Conservation (phyloP, 164 flowering plant genomes). For the Annona squamosa region DNA sequence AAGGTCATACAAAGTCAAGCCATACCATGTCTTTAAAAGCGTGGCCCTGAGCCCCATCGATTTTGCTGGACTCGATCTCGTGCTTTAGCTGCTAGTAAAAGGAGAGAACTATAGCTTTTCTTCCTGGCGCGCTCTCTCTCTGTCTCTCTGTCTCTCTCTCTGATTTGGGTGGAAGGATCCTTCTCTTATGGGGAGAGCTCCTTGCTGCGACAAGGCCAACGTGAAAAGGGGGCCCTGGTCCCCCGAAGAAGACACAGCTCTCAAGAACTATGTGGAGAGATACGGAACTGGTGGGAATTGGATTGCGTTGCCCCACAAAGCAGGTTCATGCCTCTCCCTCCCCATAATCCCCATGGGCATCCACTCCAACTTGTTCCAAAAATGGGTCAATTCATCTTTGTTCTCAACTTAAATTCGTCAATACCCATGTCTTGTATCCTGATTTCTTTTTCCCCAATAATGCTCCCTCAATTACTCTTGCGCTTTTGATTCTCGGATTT, state of each 20-base stretch:
- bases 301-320: conserved; percentile 65
- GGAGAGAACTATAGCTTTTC: too few species aligned
- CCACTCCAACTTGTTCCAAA: background rate
- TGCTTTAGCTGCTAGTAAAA: background rate
- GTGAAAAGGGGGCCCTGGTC: conserved; percentile 89
- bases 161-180: background rate
- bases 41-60: background rate
- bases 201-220: conserved; percentile 75
- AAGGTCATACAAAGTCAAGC: conserved; percentile 13
- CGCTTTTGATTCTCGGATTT: too few species aligned
- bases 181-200: conserved; percentile 62
- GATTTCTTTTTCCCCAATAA: background rate
- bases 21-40: conserved; percentile 2
- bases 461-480: too few species aligned
- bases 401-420: background rate
- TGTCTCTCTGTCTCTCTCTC: conserved; percentile 1
- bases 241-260: conserved; percentile 61
- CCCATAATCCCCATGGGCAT: background rate
- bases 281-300: conserved; percentile 62
- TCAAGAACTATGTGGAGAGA: conserved; percentile 37
- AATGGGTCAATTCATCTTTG: background rate
- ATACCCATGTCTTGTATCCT: conserved; percentile 3
- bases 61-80: background rate
- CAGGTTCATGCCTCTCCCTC: conserved; percentile 29
- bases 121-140: background rate